Evolutionary conservation across 164 flowering plant genomes (phyloP).

Genomic region (Magnolia sinica): DNA sequence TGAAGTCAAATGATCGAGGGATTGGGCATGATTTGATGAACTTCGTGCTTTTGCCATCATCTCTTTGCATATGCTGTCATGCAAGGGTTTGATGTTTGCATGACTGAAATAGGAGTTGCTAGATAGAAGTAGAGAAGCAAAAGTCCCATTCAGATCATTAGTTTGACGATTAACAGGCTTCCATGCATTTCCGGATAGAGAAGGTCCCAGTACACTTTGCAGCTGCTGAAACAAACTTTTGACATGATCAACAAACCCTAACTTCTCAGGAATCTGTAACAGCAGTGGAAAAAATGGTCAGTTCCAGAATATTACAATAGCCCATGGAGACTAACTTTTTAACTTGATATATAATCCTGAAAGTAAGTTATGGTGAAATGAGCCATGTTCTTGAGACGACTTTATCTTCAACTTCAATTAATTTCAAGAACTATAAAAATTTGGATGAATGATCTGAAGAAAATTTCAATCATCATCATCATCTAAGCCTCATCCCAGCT

Average conservation of each 20-base stretch:
- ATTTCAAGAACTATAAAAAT: background rate
- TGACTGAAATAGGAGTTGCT: conserved; percentile 22
- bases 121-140: conserved; percentile 33
- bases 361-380: background rate
- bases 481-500: too few relatives aligned
- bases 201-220: conserved; percentile 22
- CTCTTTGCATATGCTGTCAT: conserved; percentile 20
- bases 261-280: conserved; percentile 51
- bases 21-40: conserved; percentile 8
- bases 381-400: background rate
- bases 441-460: background rate
- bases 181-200: conserved; percentile 15
- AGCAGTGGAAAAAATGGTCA: background rate
- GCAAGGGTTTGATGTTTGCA: conserved; percentile 16
- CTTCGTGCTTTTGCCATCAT: conserved; percentile 18
- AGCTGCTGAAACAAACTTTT: conserved; percentile 33
- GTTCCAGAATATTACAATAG: background rate
- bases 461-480: too few relatives aligned
- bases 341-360: too few relatives aligned
- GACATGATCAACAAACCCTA: conserved; percentile 49
- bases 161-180: conserved; percentile 21
- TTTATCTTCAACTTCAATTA: background rate
- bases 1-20: conserved; percentile 13
- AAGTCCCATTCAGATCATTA: conserved; percentile 25
- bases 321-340: too few relatives aligned